Evolutionary conservation across 192 early-diverging fungal species (phyloP).

Genomic region (Entrophospora sp.): DNA sequence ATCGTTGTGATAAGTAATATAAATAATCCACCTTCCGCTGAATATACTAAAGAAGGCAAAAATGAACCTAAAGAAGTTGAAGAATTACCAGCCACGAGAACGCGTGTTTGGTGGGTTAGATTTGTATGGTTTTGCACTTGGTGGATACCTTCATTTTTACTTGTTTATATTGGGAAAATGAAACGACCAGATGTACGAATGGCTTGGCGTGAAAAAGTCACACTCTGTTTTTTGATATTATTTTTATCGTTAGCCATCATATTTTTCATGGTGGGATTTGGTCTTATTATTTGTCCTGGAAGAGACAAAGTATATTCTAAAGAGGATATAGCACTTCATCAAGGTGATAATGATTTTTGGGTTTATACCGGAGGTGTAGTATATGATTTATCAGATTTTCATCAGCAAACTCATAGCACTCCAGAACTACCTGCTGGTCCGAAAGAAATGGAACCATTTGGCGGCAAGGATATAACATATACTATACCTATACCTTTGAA

Average conservation of each 20-base stretch:
- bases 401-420: slow-evolving; percentile 42
- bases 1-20: too few species aligned
- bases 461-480: slow-evolving; percentile 56
- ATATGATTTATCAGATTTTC: slow-evolving; percentile 60
- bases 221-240: slow-evolving; percentile 76
- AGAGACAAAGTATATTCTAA: slow-evolving; percentile 52
- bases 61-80: slow-evolving; percentile 31
- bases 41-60: slow-evolving; percentile 5
- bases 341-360: slow-evolving; percentile 49
- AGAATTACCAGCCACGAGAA: slow-evolving; percentile 36
- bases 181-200: slow-evolving; percentile 83
- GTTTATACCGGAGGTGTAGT: slow-evolving; percentile 59
- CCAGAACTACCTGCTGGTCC: slow-evolving; percentile 29
- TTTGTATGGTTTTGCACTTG: slow-evolving; percentile 79
- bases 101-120: slow-evolving; percentile 55
- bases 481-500: slow-evolving; percentile 49
- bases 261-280: slow-evolving; percentile 84
- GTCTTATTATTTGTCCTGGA: slow-evolving; percentile 72
- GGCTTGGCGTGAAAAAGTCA: slow-evolving; percentile 93
- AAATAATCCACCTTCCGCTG: background rate
- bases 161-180: slow-evolving; percentile 59
- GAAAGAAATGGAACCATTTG: slow-evolving; percentile 41
- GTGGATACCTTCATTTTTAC: slow-evolving; percentile 60
- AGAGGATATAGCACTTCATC: slow-evolving; percentile 51
- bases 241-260: slow-evolving; percentile 65